phyloP scores from a whole-genome alignment of 345 rosid species.

The Nephelium lappaceum region DNA sequence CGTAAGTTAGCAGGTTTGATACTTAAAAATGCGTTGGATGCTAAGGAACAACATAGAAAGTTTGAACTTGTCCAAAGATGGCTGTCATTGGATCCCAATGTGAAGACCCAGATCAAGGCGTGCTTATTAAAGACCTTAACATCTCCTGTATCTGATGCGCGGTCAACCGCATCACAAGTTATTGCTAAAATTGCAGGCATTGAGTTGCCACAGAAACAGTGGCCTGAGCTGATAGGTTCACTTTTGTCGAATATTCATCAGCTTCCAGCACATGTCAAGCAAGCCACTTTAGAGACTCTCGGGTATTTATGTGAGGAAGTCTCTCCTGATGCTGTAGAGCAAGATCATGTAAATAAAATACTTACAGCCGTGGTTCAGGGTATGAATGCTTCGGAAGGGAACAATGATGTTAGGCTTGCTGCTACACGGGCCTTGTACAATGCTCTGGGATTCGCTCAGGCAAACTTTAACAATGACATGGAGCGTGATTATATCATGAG shows the following conservation, averaged over 20 bases:
- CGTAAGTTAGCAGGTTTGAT: conserved; percentile 45
- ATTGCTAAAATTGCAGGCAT: conserved; percentile 50
- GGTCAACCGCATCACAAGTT: conserved; percentile 42
- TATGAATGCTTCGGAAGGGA: conserved; percentile 59
- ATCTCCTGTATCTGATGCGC: conserved; percentile 39
- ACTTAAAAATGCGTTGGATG: conserved; percentile 45
- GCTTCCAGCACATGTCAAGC: conserved; percentile 41
- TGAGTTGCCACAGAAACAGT: conserved; percentile 45
- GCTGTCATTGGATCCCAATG: conserved; percentile 34
- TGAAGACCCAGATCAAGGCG: conserved; percentile 36
- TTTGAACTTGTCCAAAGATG: conserved; percentile 50
- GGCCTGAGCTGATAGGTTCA: conserved; percentile 43
- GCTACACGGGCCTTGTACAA: conserved; percentile 62
- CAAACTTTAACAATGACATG: conserved; percentile 65
- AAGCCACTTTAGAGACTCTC: conserved; percentile 46
- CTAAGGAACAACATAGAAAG: conserved; percentile 45
- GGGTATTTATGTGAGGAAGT: conserved; percentile 50
- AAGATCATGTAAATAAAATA: conserved; percentile 45
- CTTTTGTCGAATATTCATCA: conserved; percentile 43
- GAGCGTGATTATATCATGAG: conserved; percentile 75
- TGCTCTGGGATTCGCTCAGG: conserved; percentile 73
- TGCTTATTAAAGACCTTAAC: conserved; percentile 36
- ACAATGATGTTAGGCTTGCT: conserved; percentile 65
- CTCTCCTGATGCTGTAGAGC: conserved; percentile 47
- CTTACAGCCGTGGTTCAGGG: conserved; percentile 46